Evolutionary conservation across 2,329 filamentous ascomycete genomes (phyloP), one percentile per base, ranked within the genome.

Genomic region (Monosporascus sp.): DNA sequence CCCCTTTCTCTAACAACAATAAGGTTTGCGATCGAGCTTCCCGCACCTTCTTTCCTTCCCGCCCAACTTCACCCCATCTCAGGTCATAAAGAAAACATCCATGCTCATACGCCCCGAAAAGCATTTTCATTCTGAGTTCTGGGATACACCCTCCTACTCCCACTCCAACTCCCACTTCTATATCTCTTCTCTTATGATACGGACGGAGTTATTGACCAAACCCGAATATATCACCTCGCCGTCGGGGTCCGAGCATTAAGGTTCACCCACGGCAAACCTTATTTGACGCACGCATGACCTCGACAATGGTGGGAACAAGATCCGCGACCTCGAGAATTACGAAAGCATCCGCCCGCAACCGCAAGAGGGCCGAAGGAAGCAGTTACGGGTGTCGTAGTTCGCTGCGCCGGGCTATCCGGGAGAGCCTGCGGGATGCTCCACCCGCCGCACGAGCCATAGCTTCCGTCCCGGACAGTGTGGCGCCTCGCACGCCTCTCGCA

Each of bases 351-450:
- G 14, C 20, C 20, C 41, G 22, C 20, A 24, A 20, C 20, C 20
- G 41, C 16, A 46, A 31, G 43, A 9, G 14, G 3, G 24, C 16
- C 43, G 17, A 46, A 4, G 43, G 14, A 19, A 22, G n/a, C 24
- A 7, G 14, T 16, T 19, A 57, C 49, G 56, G 43, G 14, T 50
- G 62, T 47, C 51, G 59, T 34, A 59, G 55, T 44, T 65, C 61
- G 4, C 36, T 63, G 7, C 63, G 59, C 27, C 43, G 27, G 43
- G 56, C 58, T 7, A 31, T 60, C 16, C 51, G 49, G 20, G 48
- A 52, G 19, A 60, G 58, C 22, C 51, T 53, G 1, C 53, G 31
- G 14, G 53, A 59, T 27, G 20, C 24, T 9, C n/a, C 48, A 16
- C 36, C 45, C 5, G 20, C 22, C 20, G 31, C 20, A 17, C 14